phyloP scores from a whole-genome alignment of 2,329 filamentous ascomycete species.

The Hypomyces rosellus region DNA sequence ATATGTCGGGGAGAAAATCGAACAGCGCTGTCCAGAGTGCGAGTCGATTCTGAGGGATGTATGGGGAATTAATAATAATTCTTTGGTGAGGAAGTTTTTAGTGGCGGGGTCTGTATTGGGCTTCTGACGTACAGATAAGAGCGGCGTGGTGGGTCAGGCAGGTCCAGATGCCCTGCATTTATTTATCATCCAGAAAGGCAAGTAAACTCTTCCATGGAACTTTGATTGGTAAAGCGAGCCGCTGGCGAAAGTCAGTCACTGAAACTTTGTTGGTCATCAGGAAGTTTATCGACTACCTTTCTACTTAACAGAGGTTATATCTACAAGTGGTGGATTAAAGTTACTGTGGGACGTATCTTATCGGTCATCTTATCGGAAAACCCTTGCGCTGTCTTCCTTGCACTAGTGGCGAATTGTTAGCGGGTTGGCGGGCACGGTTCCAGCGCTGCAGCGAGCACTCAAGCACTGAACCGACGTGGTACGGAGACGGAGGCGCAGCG shows the following conservation, averaged over 20 bases:
- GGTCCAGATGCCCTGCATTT: constrained; percentile 8
- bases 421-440: no score
- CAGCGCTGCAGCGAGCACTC: no score
- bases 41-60: constrained; percentile 8
- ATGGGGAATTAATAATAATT: constrained; percentile 19
- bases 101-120: constrained; percentile 18
- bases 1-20: neutral
- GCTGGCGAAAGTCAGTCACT: neutral
- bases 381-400: no score
- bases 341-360: no score
- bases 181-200: neutral
- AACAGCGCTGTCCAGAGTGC: neutral
- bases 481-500: no score
- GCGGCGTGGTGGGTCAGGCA: constrained; percentile 6
- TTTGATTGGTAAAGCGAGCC: neutral
- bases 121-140: constrained; percentile 15
- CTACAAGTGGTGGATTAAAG: no score
- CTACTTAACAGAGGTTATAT: neutral
- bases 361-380: no score
- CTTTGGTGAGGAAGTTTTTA: constrained; percentile 20
- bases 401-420: no score
- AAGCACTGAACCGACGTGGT: no score
- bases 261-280: no score
- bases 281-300: neutral
- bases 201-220: neutral